Base-by-base conservation (phyloP, 1,139 yeast species). In the Nakaseomyces kungkrabaensis region DNA sequence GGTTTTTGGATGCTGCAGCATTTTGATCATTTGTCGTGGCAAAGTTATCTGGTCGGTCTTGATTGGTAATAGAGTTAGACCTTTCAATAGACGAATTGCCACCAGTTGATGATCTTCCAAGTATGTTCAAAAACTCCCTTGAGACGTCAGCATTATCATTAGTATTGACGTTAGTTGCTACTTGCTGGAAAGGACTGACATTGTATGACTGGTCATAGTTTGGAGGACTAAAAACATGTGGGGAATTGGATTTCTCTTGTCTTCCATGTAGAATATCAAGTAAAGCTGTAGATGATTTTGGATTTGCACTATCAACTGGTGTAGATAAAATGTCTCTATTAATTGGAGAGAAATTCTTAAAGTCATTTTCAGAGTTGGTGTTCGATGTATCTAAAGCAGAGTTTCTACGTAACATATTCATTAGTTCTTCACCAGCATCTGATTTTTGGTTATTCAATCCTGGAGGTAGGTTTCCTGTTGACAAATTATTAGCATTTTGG, bases 321-420 rank as follows among this genome's bases (percentile, higher is more conserved):
- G 43, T 46, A 24, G 37, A 29, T n/a, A 46, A 26, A 8, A 38
- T 31, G n/a, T 38, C 48, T 10, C 33, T 25, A 24, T 40, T 41
- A 9, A 38, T 46, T 6, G 44, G 38, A 10, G 25, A 33, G 24
- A 31, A 38, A 6, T 32, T 38, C n/a, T 38, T 38, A 32, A 29
- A 37, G 17, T 38, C 22, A 17, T 29, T 38, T 22, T 38, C 37
- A 27, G 29, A 45, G 29, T 27, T 37, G 13, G 36, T 26, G 26
- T 34, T 41, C 9, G 48, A 49, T 37, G 34, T n/a, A 11, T 43
- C 37, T 13, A 41, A 32, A 4, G 31, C 48, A 24, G 48, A 46
- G 31, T 46, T 46, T 24, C 48, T 55, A 22, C 45, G 46, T 29
- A 49, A 13, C 52, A 50, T 50, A 7, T 47, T 48, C 53, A 52